phyloP scores from a whole-genome alignment of 495 filamentous ascomycete species.

The Hyaloscypha variabilis region DNA sequence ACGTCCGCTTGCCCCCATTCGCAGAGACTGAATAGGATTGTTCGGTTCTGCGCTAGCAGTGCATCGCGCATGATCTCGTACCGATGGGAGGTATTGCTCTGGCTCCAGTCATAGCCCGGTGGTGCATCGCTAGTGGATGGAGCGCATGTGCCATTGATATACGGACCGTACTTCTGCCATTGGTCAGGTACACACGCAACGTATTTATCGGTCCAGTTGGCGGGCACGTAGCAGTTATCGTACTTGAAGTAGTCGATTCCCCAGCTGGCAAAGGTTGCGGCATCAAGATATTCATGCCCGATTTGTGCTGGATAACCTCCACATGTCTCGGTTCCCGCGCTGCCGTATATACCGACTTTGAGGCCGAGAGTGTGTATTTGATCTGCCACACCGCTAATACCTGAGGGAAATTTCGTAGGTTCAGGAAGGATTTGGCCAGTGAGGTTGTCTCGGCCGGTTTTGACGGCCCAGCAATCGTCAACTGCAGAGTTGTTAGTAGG shows the following conservation, averaged over 20 bases:
- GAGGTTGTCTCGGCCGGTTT: slow-evolving; percentile 36
- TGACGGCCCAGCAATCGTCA: slow-evolving; percentile 66
- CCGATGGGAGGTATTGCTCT: slow-evolving; percentile 1
- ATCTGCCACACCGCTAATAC: slow-evolving; percentile 56
- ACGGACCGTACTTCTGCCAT: background rate
- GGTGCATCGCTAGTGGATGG: background rate
- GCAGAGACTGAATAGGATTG: slow-evolving; percentile 42
- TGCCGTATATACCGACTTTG: slow-evolving; percentile 66
- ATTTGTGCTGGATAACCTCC: slow-evolving; percentile 62
- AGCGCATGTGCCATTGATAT: background rate
- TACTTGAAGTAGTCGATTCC: slow-evolving; percentile 70
- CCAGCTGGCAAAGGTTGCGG: slow-evolving; percentile 62
- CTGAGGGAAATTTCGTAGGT: slow-evolving; percentile 58
- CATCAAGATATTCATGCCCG: slow-evolving; percentile 64
- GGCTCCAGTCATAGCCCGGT: background rate
- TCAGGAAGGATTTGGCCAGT: slow-evolving; percentile 56
- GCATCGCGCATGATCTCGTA: slow-evolving; percentile 38
- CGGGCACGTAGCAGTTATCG: slow-evolving; percentile 62
- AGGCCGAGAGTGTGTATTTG: slow-evolving; percentile 61
- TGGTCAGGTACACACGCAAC: slow-evolving; percentile 22
- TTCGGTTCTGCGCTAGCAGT: slow-evolving; percentile 34
- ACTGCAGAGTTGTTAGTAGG: background rate
- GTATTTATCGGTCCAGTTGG: slow-evolving; percentile 26
- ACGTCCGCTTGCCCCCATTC: slow-evolving; percentile 38
- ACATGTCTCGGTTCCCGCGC: slow-evolving; percentile 64